These are phyloP conservation scores for Penicillium sp. DNA, from an alignment of 2,329 filamentous ascomycete species.

Conservation along the genomic window DNA sequence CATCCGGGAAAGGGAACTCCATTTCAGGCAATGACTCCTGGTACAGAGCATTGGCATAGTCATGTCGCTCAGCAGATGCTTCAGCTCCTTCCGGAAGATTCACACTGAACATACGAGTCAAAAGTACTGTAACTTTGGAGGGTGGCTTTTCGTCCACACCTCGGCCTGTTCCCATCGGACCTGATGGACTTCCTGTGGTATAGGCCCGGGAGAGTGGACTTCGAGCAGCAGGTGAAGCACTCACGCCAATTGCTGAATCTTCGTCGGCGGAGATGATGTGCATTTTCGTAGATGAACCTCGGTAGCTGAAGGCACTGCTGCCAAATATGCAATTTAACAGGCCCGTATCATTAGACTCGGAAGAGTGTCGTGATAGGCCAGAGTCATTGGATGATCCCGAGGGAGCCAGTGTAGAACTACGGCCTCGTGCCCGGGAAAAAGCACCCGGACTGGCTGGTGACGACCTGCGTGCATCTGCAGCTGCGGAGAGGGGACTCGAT, in stretches of 20 bases:
- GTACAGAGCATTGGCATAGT: conserved; percentile 33
- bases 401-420: conserved; percentile 47
- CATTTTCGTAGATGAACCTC: conserved; percentile 60
- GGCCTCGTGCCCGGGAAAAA: conserved; percentile 43
- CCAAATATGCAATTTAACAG: conserved; percentile 61
- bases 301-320: conserved; percentile 57
- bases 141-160: conserved; percentile 40
- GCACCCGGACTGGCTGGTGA: conserved; percentile 38
- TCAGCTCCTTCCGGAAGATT: conserved; percentile 50
- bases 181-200: conserved; percentile 38
- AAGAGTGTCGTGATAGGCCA: conserved; percentile 38
- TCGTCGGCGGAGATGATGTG: conserved; percentile 53
- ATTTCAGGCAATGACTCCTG: conserved; percentile 36
- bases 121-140: conserved; percentile 53
- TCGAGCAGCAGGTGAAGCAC: conserved; percentile 31
- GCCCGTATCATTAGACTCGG: conserved; percentile 54
- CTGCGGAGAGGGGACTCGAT: conserved; percentile 33
- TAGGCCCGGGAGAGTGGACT: conserved; percentile 40
- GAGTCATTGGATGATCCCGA: conserved; percentile 33
- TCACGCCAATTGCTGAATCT: conserved; percentile 27
- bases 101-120: conserved; percentile 61
- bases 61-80: conserved; percentile 34
- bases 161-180: conserved; percentile 25
- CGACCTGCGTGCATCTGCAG: conserved; percentile 34
- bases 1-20: conserved; percentile 41